A percentile compares a stretch with the other conserved stretches of the same genome.
Evolutionary conservation across 2,329 filamentous ascomycete species (phyloP).

Genomic region (Plectosphaerella cucumerina): DNA sequence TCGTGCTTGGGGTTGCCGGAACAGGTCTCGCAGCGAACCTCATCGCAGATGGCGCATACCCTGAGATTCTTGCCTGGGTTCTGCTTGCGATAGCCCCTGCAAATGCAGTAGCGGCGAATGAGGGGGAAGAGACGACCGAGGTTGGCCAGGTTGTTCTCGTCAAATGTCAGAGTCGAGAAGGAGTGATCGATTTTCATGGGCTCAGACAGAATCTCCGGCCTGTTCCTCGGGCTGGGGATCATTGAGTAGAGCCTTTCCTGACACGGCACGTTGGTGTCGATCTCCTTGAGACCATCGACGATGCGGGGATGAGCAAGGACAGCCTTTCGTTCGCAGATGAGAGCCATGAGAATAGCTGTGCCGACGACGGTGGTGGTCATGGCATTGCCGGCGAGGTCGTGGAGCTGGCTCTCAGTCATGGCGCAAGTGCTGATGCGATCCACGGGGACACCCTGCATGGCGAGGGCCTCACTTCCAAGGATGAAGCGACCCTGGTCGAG

Average conservation of each 20-base stretch:
- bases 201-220: background rate
- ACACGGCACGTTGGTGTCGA: constrained; percentile 3
- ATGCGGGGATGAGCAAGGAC: background rate
- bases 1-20: constrained; percentile 32
- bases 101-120: constrained; percentile 28
- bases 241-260: background rate
- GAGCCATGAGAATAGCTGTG: constrained; percentile 52
- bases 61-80: constrained; percentile 17
- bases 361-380: constrained; percentile 74
- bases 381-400: constrained; percentile 73
- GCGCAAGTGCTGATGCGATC: constrained; percentile 58
- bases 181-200: background rate
- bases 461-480: constrained; percentile 57
- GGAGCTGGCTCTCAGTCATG: constrained; percentile 57
- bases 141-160: background rate
- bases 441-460: constrained; percentile 65
- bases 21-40: constrained; percentile 32
- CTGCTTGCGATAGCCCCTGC: constrained; percentile 25
- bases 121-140: constrained; percentile 10
- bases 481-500: constrained; percentile 58
- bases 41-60: constrained; percentile 26
- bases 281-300: background rate
- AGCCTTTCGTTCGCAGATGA: constrained; percentile 34
- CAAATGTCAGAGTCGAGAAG: background rate
- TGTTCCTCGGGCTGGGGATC: background rate